Evolutionary conservation across 257 asterid genomes (phyloP), one percentile per base, ranked within the genome.

Genomic region (Ballota nigra): DNA sequence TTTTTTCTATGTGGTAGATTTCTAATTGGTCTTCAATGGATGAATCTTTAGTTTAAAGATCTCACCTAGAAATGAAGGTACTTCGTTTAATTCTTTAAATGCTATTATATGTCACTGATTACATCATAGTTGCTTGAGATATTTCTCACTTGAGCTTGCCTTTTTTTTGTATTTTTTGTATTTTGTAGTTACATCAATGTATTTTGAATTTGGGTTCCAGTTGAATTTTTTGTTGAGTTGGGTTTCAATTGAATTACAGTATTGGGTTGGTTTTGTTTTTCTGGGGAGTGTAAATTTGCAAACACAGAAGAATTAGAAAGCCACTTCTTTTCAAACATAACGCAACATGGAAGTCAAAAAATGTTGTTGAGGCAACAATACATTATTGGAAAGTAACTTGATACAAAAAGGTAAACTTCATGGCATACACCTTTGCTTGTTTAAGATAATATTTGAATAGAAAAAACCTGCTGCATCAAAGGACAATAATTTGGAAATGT

Each of bases 21-120:
- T 74, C 61, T 62, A 75, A 47, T 62, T 69, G 47, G 8, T 36
- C 68, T 23, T 71, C 75, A 45, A 33, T 20, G 47, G 83, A 83
- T 61, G 86, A 86, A 76, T 81, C 85, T 62, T 61, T 79, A 62
- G 76, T 80, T n/a, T 84, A 77, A 63, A 59, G 77, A 22, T 77
- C 73, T 49, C 53, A 40, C 68, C 43, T 77, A 58, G 83, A 76
- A 60, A 80, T 76, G 11, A 84, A 83, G 88, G 89, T 87, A 72
- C 78, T 29, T 10, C 5, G 23, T 75, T 68, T 62, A 23, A 59
- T 69, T 34, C 61, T 53, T 49, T 61, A 36, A 69, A 68, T 47
- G 15, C 45, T 55, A 75, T 3, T 13, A 12, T 20, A 41, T 72
- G 68, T 18, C 73, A 76, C 66, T 65, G 59, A 40, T 55, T 80